phyloP scores from a whole-genome alignment of 2,329 filamentous ascomycete genomes.

The Penicillium sp. region DNA sequence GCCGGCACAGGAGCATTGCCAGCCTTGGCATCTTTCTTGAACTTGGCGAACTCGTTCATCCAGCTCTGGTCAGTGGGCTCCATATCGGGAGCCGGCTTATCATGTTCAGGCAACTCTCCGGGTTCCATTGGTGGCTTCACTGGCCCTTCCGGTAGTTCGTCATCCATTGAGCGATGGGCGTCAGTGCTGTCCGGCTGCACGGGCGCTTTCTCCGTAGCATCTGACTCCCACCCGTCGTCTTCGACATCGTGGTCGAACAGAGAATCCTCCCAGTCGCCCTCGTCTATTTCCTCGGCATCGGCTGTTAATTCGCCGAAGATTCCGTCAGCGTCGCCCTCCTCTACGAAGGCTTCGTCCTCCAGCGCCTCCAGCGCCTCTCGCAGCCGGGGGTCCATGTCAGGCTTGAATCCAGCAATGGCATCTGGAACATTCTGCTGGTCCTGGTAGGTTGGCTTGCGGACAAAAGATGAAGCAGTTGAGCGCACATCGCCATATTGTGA shows the following conservation, averaged over 20 bases:
- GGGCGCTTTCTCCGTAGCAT: conserved; percentile 72
- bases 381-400: conserved; percentile 90
- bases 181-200: conserved; percentile 28
- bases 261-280: conserved; percentile 66
- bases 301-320: conserved; percentile 65
- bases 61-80: conserved; percentile 67
- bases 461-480: conserved; percentile 59
- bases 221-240: conserved; percentile 88
- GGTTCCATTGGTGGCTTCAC: conserved; percentile 18
- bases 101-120: conserved; percentile 31
- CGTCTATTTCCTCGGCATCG: conserved; percentile 63
- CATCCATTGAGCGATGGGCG: conserved; percentile 21
- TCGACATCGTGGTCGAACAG: conserved; percentile 46
- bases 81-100: conserved; percentile 34
- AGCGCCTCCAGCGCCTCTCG: conserved; percentile 86
- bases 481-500: conserved; percentile 36
- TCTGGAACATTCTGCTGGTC: conserved; percentile 89
- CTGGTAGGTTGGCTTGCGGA: conserved; percentile 71
- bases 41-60: conserved; percentile 87
- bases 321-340: conserved; percentile 64
- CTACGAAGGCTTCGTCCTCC: conserved; percentile 91
- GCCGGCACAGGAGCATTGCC: conserved; percentile 31
- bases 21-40: conserved; percentile 65
- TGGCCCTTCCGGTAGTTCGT: conserved; percentile 39
- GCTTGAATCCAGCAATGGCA: conserved; percentile 83